Evolutionary conservation across 495 filamentous ascomycete genomes (phyloP), one percentile per base, ranked within the genome.

Genomic region (Lophiotrema nucula): DNA sequence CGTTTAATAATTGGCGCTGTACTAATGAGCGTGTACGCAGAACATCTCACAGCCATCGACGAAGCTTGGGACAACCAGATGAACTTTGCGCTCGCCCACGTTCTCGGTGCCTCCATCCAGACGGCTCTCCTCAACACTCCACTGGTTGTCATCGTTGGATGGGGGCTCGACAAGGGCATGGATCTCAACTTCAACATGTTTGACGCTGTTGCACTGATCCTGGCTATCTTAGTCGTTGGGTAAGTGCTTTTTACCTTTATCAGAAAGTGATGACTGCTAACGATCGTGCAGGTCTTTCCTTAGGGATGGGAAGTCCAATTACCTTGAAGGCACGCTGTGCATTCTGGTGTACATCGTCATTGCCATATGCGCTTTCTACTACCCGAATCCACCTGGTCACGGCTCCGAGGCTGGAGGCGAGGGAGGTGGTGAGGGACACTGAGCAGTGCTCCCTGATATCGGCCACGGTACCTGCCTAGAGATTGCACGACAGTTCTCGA

Each of bases 41-140:
- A 96, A 75, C 92, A 96, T 69, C 72, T 96, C 33, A 95, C 88
- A 0, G 88, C 91, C 12, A 73, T 97, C 41, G 92, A 97, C 70
- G 92, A 96, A 76, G 92, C 92, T 10, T 95, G 85, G 79, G 88
- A 90, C 69, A 81, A 87, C 70, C 84, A 80, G 67, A 88, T 89
- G 82, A 96, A 96, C 75, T 93, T 95, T 70, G 92, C 92, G 0
- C 81, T 97, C 6, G 85, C 88, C 42, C 90, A 96, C 72, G 88
- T 93, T 49, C 83, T 97, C 37, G 91, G 89, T 16, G 84, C 89
- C 12, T 89, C 87, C 3, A 86, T 96, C 44, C 92, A 96, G 68
- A 97, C 92, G 0, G 90, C 91, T 11, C 79, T 96, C 33, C 79
- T 97, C 64, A 96, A 96, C 66, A 88, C 86, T 0, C 90, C 92